These are phyloP conservation scores for Lachancea dasiensis DNA, from an alignment of 805 yeast genomes.

Conservation along the genomic window DNA sequence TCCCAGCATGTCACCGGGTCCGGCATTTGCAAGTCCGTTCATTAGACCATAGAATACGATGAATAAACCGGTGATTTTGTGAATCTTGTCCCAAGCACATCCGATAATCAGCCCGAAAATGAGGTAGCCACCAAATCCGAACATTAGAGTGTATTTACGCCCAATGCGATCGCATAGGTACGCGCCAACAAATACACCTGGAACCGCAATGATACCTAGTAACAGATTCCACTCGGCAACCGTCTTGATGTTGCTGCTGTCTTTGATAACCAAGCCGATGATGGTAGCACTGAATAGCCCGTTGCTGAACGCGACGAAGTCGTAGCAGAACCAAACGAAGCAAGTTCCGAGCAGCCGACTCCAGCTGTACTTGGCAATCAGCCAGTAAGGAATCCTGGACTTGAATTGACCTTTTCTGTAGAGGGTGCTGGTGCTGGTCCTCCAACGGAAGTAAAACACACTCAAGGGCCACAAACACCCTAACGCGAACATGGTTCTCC, in stretches of 20 bases:
- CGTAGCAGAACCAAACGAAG: constrained; percentile 75
- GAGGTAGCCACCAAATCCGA: constrained; percentile 66
- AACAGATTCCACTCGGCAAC: constrained; percentile 72
- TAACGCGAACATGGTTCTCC: constrained; percentile 66
- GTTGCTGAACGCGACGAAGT: constrained; percentile 75
- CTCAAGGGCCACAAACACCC: constrained; percentile 65
- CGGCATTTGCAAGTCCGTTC: constrained; percentile 65
- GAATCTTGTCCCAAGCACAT: constrained; percentile 50
- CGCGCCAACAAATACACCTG: constrained; percentile 72
- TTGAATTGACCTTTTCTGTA: constrained; percentile 61
- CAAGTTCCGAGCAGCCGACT: constrained; percentile 60
- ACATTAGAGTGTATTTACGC: constrained; percentile 62
- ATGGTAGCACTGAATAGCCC: constrained; percentile 63
- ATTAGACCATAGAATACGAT: constrained; percentile 68
- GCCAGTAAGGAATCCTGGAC: constrained; percentile 49
- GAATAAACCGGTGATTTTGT: constrained; percentile 55
- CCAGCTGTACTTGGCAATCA: constrained; percentile 66
- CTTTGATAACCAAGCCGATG: constrained; percentile 45
- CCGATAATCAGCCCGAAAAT: constrained; percentile 70
- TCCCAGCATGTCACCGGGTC: constrained; percentile 77
- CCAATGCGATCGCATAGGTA: constrained; percentile 58
- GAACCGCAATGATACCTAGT: constrained; percentile 58
- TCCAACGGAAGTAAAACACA: constrained; percentile 65
- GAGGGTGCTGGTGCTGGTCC: constrained; percentile 59
- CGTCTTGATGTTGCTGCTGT: constrained; percentile 40